A percentile compares a stretch with the other conserved stretches of the same genome.
Conservation (phyloP, 495 filamentous ascomycete genomes). For the Penicillium chermesinum region DNA sequence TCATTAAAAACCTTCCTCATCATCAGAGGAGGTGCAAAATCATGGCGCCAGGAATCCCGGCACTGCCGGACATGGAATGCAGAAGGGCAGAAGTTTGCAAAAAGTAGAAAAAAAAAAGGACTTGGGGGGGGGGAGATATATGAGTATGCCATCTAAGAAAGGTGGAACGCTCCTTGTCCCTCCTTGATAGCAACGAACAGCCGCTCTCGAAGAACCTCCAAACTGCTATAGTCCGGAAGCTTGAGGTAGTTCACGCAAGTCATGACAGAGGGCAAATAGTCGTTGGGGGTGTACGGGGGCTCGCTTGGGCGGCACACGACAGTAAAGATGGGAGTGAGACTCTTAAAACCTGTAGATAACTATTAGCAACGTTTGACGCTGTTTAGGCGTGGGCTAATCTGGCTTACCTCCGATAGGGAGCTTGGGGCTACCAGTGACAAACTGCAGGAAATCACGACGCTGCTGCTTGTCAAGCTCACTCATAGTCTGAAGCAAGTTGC, state of each 20-base stretch:
- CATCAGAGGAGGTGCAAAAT: conserved; percentile 4
- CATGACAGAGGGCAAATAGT: conserved; percentile 98
- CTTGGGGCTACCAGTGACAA: conserved; percentile 97
- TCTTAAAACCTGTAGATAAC: conserved; percentile 74
- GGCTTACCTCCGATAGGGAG: conserved; percentile 91
- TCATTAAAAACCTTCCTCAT: conserved; percentile 13
- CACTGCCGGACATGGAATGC: neutral
- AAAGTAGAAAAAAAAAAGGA: neutral
- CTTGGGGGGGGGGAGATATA: neutral
- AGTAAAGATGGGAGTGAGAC: conserved; percentile 94
- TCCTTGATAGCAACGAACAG: conserved; percentile 85
- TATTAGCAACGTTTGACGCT: conserved; percentile 14
- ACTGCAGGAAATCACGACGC: conserved; percentile 94
- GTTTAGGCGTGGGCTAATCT: conserved; percentile 10
- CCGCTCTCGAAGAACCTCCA: conserved; percentile 69
- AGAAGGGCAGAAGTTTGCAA: neutral
- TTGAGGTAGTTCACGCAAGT: conserved; percentile 99
- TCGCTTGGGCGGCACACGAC: conserved; percentile 98
- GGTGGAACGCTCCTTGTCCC: conserved; percentile 98
- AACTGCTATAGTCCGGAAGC: conserved; percentile 85
- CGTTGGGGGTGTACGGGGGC: conserved; percentile 87
- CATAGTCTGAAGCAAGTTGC: conserved; percentile 91
- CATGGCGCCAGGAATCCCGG: conserved; percentile 9
- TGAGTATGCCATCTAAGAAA: conserved; percentile 55
- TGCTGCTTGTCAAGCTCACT: conserved; percentile 72